Percentiles rank a stretch among this genome's conserved stretches.
Evolutionary conservation across 108 stramenopile species (phyloP).

Genomic region (Skeletonema grethae): DNA sequence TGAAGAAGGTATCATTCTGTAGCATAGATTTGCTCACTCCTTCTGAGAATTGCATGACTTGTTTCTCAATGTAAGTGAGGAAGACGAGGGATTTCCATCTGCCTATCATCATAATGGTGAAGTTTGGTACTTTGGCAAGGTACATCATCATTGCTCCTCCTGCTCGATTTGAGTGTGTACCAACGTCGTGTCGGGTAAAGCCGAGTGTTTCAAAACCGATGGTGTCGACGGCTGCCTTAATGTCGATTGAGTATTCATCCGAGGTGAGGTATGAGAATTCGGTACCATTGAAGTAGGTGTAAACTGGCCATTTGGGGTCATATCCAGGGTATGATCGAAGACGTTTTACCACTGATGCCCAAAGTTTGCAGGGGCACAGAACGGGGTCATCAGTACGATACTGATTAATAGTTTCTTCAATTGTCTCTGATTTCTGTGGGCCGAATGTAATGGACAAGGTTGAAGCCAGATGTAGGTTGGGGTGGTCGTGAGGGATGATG

Average conservation of each 20-base stretch:
- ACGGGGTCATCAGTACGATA: background rate
- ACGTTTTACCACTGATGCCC: background rate
- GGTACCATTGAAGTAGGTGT: too few species aligned
- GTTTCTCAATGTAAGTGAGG: constrained; percentile 16
- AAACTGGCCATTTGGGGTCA: constrained; percentile 11
- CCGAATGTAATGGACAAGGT: constrained; percentile 7
- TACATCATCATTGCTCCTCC: constrained; percentile 33
- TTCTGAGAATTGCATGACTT: constrained; percentile 7
- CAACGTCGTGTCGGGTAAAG: constrained; percentile 20
- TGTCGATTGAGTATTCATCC: constrained; percentile 8
- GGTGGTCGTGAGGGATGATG: constrained; percentile 6
- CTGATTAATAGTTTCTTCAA: constrained; percentile 7
- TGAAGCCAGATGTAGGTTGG: background rate
- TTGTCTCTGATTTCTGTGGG: constrained; percentile 7
- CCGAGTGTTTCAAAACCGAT: constrained; percentile 12
- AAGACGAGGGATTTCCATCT: constrained; percentile 20
- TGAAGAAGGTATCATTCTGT: too few species aligned
- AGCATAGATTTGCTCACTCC: too few species aligned
- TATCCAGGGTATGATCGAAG: constrained; percentile 15
- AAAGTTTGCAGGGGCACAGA: constrained; percentile 10
- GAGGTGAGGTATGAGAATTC: constrained; percentile 1
- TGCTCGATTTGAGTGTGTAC: constrained; percentile 27
- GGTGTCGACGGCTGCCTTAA: constrained; percentile 10
- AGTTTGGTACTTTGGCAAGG: too few species aligned
- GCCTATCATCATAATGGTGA: constrained; percentile 19